Evolutionary conservation across 1,284 basidiomycete species (phyloP).

Genomic region (Tranzscheliella williamsii): DNA sequence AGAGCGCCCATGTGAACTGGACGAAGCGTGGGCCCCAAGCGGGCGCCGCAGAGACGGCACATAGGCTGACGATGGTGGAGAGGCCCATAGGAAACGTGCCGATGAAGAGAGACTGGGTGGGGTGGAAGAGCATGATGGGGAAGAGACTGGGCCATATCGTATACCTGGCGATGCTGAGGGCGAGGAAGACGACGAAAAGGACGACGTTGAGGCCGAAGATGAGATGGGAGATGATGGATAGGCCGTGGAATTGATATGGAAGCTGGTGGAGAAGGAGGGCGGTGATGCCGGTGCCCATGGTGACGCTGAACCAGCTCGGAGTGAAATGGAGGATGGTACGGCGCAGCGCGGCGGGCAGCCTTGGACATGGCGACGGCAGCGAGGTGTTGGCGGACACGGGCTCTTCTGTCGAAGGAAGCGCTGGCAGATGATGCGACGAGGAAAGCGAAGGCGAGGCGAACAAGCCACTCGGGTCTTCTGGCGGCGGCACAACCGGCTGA

Average conservation of each 20-base stretch:
- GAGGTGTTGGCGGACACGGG: too few species aligned
- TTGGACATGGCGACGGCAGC: too few species aligned
- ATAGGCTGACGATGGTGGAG: constrained; percentile 69
- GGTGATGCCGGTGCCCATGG: constrained; percentile 64
- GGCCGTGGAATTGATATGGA: constrained; percentile 63
- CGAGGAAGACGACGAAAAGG: constrained; percentile 69
- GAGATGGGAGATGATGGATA: constrained; percentile 61
- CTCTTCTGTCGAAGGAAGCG: too few species aligned
- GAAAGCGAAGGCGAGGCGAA: too few species aligned
- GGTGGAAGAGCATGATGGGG: constrained; percentile 67
- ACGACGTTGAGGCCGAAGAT: constrained; percentile 73
- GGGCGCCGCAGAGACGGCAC: constrained; percentile 63
- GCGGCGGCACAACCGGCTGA: too few species aligned
- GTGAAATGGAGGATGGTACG: constrained; percentile 42
- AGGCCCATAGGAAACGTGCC: constrained; percentile 74
- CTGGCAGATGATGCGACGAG: too few species aligned
- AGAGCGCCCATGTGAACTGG: constrained; percentile 70
- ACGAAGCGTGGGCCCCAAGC: constrained; percentile 67
- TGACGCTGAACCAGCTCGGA: constrained; percentile 47
- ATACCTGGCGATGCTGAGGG: constrained; percentile 64
- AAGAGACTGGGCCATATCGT: constrained; percentile 68
- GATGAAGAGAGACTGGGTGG: constrained; percentile 71
- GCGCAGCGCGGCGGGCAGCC: constrained; percentile 12
- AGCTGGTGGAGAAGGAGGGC: constrained; percentile 63
- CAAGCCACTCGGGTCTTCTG: too few species aligned